Base-by-base conservation (phyloP, 2,329 filamentous ascomycete genomes). In the Microdochium paspali region DNA sequence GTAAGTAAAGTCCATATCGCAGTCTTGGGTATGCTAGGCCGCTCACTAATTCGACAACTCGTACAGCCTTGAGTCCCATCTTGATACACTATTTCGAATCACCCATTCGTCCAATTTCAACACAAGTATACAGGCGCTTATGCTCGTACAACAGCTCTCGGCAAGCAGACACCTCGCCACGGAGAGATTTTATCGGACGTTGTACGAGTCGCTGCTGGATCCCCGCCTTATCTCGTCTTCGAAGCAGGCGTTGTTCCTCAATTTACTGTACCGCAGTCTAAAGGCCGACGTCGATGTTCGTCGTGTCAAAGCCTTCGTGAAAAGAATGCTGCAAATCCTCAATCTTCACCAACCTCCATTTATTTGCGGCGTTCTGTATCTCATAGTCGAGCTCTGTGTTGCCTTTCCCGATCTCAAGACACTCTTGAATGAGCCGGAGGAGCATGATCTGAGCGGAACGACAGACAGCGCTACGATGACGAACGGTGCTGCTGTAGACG, bases 91-190 rank as follows among this genome's bases (percentile, higher is more conserved):
- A 24, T 98, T 96, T 76, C 84, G 82, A 58, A 93, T 98, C 58
- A 95, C 93, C 0, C 93, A 98, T 67, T 97, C 91, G 1, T 89
- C 91, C 48, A 98, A 98, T 66, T 97, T 98, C 77, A 98, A 97
- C 69, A 98, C 93, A 1, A 93, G 90, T 61, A 88, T 98, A 31
- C 93, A 98, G 66, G 91, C 93, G 28, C 77, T 98, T 54, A 85
- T 95, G 69, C 73, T 98, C 44, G 94, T 98, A 54, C 93, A 97
- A 63, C 93, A 97, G 64, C 78, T 98, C 24, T 87, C 90, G 1
- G 74, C 82, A 1, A 80, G 84, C 3, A 89, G 93, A 62, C 85
- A 90, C 58, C 74, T 91, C 47, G 84, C 85, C 4, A 84, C 85
- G 12, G 93, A 98, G 59, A 80, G 93, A 51, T 98, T 95, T 70